Percentiles rank a stretch among this genome's conserved stretches.
Evolutionary conservation across 73 alveolate genomes (phyloP).

Genomic region (Paramecium sonneborni): DNA sequence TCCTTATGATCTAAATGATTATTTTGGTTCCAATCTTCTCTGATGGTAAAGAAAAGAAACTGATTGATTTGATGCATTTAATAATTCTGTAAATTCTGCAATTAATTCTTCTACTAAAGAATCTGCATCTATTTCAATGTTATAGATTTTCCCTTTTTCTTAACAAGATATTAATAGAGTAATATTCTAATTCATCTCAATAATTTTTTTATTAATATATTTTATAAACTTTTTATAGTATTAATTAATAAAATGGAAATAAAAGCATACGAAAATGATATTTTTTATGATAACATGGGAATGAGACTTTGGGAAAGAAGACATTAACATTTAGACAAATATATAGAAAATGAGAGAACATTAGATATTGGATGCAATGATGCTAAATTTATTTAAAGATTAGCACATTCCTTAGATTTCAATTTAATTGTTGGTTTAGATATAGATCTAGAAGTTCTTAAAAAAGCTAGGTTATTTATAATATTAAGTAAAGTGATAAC

Average conservation of each 20-base stretch:
- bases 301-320: slow-evolving; percentile 45
- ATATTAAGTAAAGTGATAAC: neutral
- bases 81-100: no score
- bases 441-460: neutral
- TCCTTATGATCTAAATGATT: neutral
- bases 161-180: no score
- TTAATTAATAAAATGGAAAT: no score
- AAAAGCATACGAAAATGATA: neutral
- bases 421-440: slow-evolving; percentile 32
- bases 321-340: slow-evolving; percentile 6
- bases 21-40: neutral
- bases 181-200: no score
- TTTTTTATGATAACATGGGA: neutral
- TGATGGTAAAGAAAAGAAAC: no score
- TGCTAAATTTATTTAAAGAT: slow-evolving; percentile 21
- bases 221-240: no score
- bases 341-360: neutral
- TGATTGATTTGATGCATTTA: no score
- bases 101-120: no score
- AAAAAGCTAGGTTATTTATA: neutral
- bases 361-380: slow-evolving; percentile 55
- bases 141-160: no score
- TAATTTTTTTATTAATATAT: neutral
- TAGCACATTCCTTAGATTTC: slow-evolving; percentile 29
- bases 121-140: no score